Conservation (phyloP, 345 rosid genomes). For the Boechera divaricarpa region DNA sequence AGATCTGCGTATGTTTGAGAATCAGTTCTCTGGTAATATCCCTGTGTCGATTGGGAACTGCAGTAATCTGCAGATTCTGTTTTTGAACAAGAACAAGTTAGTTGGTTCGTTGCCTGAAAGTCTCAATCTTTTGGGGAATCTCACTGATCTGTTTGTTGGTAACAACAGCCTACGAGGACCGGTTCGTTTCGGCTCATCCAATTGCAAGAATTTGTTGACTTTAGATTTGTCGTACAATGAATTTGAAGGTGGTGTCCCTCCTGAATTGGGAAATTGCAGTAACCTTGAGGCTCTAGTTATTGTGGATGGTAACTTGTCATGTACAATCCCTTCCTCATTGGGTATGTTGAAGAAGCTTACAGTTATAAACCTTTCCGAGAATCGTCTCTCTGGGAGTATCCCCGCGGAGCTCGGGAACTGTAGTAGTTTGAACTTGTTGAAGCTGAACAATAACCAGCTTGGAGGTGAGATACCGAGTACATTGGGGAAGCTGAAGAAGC, state of each 20-base stretch:
- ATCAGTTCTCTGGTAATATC: conserved; percentile 64
- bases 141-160: conserved; percentile 50
- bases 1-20: conserved; percentile 49
- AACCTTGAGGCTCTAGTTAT: conserved; percentile 52
- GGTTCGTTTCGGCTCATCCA: conserved; percentile 53
- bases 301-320: conserved; percentile 56
- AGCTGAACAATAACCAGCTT: conserved; percentile 60
- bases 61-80: conserved; percentile 51
- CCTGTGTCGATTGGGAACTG: conserved; percentile 74
- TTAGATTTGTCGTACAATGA: conserved; percentile 66
- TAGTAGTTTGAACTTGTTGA: conserved; percentile 55
- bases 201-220: conserved; percentile 54
- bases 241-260: conserved; percentile 64
- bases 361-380: conserved; percentile 64
- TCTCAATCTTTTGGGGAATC: conserved; percentile 60
- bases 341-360: conserved; percentile 57
- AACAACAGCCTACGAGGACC: conserved; percentile 58
- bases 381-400: conserved; percentile 67
- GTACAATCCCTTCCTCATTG: conserved; percentile 71
- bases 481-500: conserved; percentile 55
- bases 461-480: conserved; percentile 68
- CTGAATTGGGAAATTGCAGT: conserved; percentile 63
- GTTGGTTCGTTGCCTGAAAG: conserved; percentile 63
- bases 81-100: conserved; percentile 55
- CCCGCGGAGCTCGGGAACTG: conserved; percentile 77